These are phyloP conservation scores for Fraxinus latifolia DNA, from an alignment of 305 asterid species.

Conservation along the genomic window DNA sequence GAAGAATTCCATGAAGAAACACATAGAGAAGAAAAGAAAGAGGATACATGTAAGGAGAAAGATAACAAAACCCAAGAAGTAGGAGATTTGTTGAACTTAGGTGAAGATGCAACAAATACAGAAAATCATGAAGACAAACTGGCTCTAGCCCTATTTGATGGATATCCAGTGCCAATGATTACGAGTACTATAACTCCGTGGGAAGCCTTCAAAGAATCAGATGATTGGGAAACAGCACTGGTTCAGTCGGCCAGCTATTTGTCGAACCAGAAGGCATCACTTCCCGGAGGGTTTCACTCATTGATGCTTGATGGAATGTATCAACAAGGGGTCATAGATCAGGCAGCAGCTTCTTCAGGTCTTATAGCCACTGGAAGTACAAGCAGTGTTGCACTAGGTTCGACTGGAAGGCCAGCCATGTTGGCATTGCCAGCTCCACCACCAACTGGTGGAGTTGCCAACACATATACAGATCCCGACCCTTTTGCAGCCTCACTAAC, in stretches of 20 bases:
- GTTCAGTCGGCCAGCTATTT: slow-evolving; percentile 69
- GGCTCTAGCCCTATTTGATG: slow-evolving; percentile 74
- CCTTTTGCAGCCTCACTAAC: slow-evolving; percentile 76
- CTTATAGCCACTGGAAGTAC: slow-evolving; percentile 68
- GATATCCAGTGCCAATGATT: slow-evolving; percentile 31
- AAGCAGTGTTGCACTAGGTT: slow-evolving; percentile 76
- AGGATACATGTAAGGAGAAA: slow-evolving; percentile 11
- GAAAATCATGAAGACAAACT: slow-evolving; percentile 50
- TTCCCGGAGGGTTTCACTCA: slow-evolving; percentile 60
- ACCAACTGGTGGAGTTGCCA: slow-evolving; percentile 25
- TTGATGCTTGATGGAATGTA: slow-evolving; percentile 79
- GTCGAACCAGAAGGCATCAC: slow-evolving; percentile 56
- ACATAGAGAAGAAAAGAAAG: slow-evolving; percentile 23
- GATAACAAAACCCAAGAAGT: slow-evolving; percentile 30
- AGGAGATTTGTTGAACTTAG: slow-evolving; percentile 73
- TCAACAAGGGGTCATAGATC: slow-evolving; percentile 59
- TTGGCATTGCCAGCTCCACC: slow-evolving; percentile 89
- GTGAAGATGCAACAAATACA: slow-evolving; percentile 49
- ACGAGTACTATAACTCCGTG: slow-evolving; percentile 46
- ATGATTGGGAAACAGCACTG: slow-evolving; percentile 78
- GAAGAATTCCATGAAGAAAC: slow-evolving; percentile 35
- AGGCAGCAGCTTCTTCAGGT: slow-evolving; percentile 64
- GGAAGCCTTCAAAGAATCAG: slow-evolving; percentile 76
- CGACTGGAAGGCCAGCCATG: slow-evolving; percentile 73
- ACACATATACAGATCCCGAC: slow-evolving; percentile 28